phyloP scores from a whole-genome alignment of 2,329 filamentous ascomycete genomes.

The Pyrenochaeta sp. region DNA sequence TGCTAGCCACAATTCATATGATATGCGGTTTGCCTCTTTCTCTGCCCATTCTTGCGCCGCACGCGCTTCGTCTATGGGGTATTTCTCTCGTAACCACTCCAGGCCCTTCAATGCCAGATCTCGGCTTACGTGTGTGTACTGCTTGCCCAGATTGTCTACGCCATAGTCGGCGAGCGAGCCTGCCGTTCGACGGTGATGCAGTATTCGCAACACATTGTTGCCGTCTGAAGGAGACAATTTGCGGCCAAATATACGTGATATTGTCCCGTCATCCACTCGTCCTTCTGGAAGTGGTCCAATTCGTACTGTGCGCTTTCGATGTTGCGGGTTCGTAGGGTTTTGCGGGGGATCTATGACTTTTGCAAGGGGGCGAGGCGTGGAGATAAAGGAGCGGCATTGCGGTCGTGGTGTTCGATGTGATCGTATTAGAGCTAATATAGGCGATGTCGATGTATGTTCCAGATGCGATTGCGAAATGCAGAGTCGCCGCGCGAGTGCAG shows the following conservation, averaged over 20 bases:
- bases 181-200: constrained; percentile 51
- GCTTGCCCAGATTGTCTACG: constrained; percentile 43
- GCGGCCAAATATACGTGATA: constrained; percentile 44
- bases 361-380: constrained; percentile 32
- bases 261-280: constrained; percentile 30
- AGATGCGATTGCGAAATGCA: constrained; percentile 27
- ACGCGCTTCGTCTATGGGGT: constrained; percentile 52
- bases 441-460: constrained; percentile 25
- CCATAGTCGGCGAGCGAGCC: constrained; percentile 52
- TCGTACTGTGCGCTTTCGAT: constrained; percentile 40
- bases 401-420: constrained; percentile 13
- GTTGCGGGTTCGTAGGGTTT: constrained; percentile 27
- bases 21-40: constrained; percentile 49
- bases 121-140: constrained; percentile 38
- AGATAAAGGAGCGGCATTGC: constrained; percentile 37
- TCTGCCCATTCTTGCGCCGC: constrained; percentile 52
- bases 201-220: constrained; percentile 49
- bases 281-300: constrained; percentile 45
- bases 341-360: constrained; percentile 36
- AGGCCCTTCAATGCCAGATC: constrained; percentile 42
- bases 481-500: constrained; percentile 41
- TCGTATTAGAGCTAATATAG: constrained; percentile 33
- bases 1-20: constrained; percentile 49
- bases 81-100: constrained; percentile 45
- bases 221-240: constrained; percentile 37